Evolutionary conservation across 805 yeast genomes (phyloP).

Genomic region (Sugiyamaella americana): DNA sequence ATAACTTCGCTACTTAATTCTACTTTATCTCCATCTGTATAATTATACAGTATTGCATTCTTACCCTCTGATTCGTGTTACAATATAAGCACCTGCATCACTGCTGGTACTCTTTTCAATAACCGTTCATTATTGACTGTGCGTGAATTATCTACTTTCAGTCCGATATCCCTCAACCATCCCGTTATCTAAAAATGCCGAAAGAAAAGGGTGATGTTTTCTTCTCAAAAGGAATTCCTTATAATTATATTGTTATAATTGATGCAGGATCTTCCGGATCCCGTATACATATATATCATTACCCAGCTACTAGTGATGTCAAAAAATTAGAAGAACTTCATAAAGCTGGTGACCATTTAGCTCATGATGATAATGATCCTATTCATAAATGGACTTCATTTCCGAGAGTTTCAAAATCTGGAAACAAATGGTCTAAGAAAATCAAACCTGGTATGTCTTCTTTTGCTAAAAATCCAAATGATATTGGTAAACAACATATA

Average conservation of each 20-base stretch:
- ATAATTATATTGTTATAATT: slow-evolving; percentile 49
- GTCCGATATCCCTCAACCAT: too few relatives aligned
- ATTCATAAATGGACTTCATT: slow-evolving; percentile 5
- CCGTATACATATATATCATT: slow-evolving; percentile 68
- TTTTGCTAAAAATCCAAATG: slow-evolving; percentile 46
- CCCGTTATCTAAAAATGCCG: neutral
- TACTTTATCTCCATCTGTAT: too few relatives aligned
- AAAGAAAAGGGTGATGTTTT: neutral
- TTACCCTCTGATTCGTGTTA: too few relatives aligned
- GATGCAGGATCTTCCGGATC: slow-evolving; percentile 96
- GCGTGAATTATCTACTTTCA: too few relatives aligned
- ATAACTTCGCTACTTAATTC: too few relatives aligned
- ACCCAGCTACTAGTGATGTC: slow-evolving; percentile 19
- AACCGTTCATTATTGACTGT: too few relatives aligned
- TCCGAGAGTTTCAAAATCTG: slow-evolving; percentile 19
- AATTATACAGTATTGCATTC: too few relatives aligned
- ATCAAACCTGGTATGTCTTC: slow-evolving; percentile 78
- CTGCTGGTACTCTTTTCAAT: too few relatives aligned
- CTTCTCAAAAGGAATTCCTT: slow-evolving; percentile 9
- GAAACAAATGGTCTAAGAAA: slow-evolving; percentile 58
- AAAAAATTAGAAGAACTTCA: slow-evolving; percentile 14
- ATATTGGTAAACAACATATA: slow-evolving; percentile 69
- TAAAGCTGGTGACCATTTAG: slow-evolving; percentile 1
- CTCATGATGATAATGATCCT: neutral
- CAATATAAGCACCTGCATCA: too few relatives aligned